Evolutionary conservation across 768 basidiomycete genomes (phyloP).

Genomic region (Trametes villosa): DNA sequence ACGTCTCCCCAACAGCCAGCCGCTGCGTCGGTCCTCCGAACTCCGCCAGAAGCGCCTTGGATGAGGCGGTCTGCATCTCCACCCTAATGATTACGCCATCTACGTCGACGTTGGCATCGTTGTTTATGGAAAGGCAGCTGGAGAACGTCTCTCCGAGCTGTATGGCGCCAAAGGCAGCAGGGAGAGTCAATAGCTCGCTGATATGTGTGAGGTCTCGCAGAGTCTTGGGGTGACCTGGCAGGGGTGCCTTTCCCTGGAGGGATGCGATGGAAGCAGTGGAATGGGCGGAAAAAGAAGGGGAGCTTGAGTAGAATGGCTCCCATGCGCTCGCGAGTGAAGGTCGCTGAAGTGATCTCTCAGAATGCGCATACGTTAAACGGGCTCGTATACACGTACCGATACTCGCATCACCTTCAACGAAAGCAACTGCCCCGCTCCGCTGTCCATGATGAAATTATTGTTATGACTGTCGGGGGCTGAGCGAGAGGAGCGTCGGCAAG

Average conservation of each 20-base stretch:
- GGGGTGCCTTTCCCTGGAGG: constrained; percentile 70
- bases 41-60: constrained; percentile 66
- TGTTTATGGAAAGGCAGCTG: constrained; percentile 81
- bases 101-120: constrained; percentile 68
- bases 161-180: constrained; percentile 82
- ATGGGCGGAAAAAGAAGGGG: constrained; percentile 79
- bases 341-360: constrained; percentile 35
- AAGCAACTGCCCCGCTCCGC: constrained; percentile 60
- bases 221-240: constrained; percentile 81
- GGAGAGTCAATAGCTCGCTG: constrained; percentile 79
- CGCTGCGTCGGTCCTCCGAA: constrained; percentile 56
- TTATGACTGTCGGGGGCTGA: no score
- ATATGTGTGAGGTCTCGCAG: constrained; percentile 80
- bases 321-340: constrained; percentile 76
- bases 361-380: constrained; percentile 1
- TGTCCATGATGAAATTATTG: constrained; percentile 42
- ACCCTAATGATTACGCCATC: constrained; percentile 68
- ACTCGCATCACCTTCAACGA: constrained; percentile 89
- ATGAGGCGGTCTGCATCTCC: constrained; percentile 83
- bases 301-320: constrained; percentile 88
- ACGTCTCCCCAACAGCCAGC: constrained; percentile 58
- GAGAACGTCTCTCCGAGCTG: constrained; percentile 91
- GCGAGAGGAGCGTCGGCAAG: no score
- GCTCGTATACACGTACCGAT: constrained; percentile 61
- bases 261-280: constrained; percentile 80